These are phyloP conservation scores for Mucor lusitanicus DNA, from an alignment of 371 early-diverging fungal species.

Conservation along the genomic window DNA sequence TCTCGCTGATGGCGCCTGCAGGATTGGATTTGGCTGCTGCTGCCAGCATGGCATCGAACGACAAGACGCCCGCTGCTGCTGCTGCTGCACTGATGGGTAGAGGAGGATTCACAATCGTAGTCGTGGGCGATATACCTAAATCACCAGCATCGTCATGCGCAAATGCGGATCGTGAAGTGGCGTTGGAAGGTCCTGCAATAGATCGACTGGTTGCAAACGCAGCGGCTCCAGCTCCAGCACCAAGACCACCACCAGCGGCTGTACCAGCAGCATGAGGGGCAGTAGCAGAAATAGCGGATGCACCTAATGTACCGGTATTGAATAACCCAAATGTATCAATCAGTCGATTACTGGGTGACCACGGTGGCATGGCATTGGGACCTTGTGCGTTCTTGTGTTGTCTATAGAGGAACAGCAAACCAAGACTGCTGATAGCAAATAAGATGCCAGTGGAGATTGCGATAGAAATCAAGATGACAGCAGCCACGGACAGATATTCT, in stretches of 20 bases:
- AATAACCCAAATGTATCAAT: conserved; percentile 9
- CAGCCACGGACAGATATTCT: conserved; percentile 52
- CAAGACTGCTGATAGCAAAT: conserved; percentile 56
- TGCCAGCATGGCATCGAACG: conserved; percentile 29
- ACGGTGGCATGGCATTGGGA: conserved; percentile 38
- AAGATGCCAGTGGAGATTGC: conserved; percentile 73
- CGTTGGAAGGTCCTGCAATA: conserved; percentile 13
- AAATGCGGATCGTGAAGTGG: conserved; percentile 1
- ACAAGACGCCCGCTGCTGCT: conserved; percentile 33
- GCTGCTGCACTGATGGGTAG: conserved; percentile 36
- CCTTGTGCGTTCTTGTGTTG: conserved; percentile 18
- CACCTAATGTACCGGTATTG: conserved; percentile 1
- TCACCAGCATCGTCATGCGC: not conserved
- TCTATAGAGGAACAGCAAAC: conserved; percentile 36
- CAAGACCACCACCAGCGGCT: not conserved
- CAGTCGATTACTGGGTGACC: conserved; percentile 9
- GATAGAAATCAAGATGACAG: conserved; percentile 75
- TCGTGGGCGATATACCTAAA: not conserved
- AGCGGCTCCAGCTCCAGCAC: not conserved
- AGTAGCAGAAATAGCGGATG: conserved; percentile 5
- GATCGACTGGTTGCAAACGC: not conserved
- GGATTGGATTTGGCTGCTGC: conserved; percentile 27
- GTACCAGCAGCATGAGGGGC: not conserved
- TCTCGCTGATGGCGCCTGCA: conserved; percentile 20
- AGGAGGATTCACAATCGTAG: not conserved